A percentile compares a stretch with the other conserved stretches of the same genome.
Conservation (phyloP, 2,329 filamentous ascomycete genomes). For the Fusarium torulosum region DNA sequence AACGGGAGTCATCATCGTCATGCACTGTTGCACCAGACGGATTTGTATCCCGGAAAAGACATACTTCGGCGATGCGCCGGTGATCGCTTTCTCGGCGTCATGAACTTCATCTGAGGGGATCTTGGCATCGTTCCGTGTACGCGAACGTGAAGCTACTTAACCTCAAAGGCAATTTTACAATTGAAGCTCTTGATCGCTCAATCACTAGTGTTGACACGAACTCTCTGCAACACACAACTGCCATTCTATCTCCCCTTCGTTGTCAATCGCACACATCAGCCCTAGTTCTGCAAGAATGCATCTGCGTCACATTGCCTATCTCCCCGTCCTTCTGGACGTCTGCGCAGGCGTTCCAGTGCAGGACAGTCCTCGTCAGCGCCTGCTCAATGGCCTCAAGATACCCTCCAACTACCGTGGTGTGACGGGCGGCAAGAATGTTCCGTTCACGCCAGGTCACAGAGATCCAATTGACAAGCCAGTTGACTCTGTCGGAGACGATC, state of each 20-base stretch:
- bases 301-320: conserved; percentile 24
- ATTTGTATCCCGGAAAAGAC: conserved; percentile 12
- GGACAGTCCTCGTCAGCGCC: conserved; percentile 68
- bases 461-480: conserved; percentile 74
- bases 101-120: neutral
- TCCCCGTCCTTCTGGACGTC: conserved; percentile 31
- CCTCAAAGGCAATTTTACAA: conserved; percentile 3
- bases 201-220: neutral
- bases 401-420: conserved; percentile 58
- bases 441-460: conserved; percentile 70
- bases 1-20: conserved; percentile 19
- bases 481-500: conserved; percentile 68
- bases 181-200: neutral
- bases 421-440: conserved; percentile 53
- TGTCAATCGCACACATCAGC: neutral
- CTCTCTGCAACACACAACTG: neutral
- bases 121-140: conserved; percentile 13
- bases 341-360: conserved; percentile 47
- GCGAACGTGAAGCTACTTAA: conserved; percentile 23
- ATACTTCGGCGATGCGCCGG: conserved; percentile 37
- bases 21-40: conserved; percentile 29
- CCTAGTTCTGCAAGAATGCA: conserved; percentile 29
- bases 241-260: neutral
- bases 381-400: conserved; percentile 63
- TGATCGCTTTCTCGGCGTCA: conserved; percentile 37